Evolutionary conservation across 495 filamentous ascomycete species (phyloP), one percentile per base, ranked within the genome.

Genomic region (Schizothecium vesticola): DNA sequence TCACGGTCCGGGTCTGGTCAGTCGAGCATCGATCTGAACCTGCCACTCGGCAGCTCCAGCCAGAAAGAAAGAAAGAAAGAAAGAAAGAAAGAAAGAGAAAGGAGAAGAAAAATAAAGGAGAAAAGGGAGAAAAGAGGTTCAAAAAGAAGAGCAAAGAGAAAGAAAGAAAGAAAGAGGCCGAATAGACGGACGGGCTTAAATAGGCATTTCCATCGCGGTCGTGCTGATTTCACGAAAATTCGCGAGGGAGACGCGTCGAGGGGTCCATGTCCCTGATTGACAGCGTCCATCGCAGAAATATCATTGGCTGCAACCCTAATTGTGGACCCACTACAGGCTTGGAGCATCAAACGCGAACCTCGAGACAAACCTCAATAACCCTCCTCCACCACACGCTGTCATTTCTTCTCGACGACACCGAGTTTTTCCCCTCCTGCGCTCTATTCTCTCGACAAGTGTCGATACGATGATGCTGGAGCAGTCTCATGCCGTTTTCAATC

Each of bases 141-240:
- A 76, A 77, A 77, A 77, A 75, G 62, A 79, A 80, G 73, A 76
- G 72, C 65, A 79, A 78, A 80, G 76, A 80, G 77, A 79, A 79
- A 77, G 78, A 79, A 80, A 79, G 74, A 79, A 79, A 78, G 75
- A 79, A 79, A 80, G 51, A 71, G 58, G 26, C 22, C 16, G 23
- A 68, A 25, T 19, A 4, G 3, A 8, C 29, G 36, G 59, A 22
- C 5, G 56, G 26, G 58, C 59, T 77, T 72, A 75, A 75, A 77
- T 75, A 11, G 25, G 12, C 9, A n/a, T 19, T 24, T 19, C 13
- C 21, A 28, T 36, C 61, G 36, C 43, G 36, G 68, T 63, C 55
- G 71, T 59, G 70, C 58, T 69, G 66, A 74, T 72, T 69, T 51
- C 61, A 61, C 61, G 61, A 65, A 64, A 65, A 65, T 11, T 66